Evolutionary conservation across 2,329 filamentous ascomycete species (phyloP).

Genomic region (Chalara sp.): DNA sequence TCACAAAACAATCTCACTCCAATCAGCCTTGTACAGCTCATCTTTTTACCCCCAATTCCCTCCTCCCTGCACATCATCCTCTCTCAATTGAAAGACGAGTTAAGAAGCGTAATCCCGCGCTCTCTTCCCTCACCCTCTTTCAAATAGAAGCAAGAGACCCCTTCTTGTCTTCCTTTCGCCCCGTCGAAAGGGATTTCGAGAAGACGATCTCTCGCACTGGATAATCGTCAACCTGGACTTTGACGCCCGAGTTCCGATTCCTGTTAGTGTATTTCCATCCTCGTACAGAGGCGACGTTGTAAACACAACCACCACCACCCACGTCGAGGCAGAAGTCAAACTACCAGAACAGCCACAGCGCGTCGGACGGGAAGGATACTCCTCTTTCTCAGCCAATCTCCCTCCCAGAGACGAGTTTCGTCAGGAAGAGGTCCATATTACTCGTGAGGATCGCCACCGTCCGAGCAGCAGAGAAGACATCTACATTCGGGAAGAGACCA

Average conservation of each 20-base stretch:
- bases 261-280: constrained; percentile 99
- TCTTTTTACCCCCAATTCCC: neutral
- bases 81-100: constrained; percentile 9
- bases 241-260: constrained; percentile 98
- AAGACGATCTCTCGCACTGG: constrained; percentile 57
- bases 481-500: constrained; percentile 45
- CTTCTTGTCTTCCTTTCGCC: constrained; percentile 65
- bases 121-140: neutral
- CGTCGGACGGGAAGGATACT: constrained; percentile 98
- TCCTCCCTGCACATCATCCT: neutral
- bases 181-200: constrained; percentile 59
- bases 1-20: neutral
- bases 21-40: neutral
- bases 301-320: constrained; percentile 54
- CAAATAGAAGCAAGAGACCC: constrained; percentile 1
- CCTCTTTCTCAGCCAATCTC: constrained; percentile 58
- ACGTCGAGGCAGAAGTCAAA: constrained; percentile 86
- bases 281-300: constrained; percentile 74
- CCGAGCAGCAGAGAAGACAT: constrained; percentile 53
- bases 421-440: constrained; percentile 80
- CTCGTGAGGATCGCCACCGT: constrained; percentile 71
- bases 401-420: constrained; percentile 50
- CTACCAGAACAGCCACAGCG: constrained; percentile 58
- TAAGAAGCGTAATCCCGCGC: constrained; percentile 7
- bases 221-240: constrained; percentile 98